phyloP scores from a whole-genome alignment of 495 filamentous ascomycete genomes.

The Cercophora samala region DNA sequence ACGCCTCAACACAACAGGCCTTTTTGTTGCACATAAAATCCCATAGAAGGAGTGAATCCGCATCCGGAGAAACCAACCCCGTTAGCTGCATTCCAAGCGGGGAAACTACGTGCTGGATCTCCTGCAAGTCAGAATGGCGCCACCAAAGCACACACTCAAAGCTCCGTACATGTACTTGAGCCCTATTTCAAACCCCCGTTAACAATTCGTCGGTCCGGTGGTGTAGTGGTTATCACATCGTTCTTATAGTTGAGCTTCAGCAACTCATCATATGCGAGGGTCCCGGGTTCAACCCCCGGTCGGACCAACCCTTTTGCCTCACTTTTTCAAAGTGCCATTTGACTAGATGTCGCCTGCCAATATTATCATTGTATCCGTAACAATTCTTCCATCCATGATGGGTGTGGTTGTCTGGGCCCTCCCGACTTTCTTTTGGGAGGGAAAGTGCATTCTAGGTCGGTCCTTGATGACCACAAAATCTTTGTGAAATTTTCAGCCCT shows the following conservation, averaged over 20 bases:
- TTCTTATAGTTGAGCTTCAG: constrained; percentile 13
- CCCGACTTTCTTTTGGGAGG: not conserved
- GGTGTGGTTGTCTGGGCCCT: not conserved
- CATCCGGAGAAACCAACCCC: not conserved
- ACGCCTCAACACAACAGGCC: not conserved
- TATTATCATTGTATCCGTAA: not conserved
- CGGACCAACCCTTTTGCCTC: constrained; percentile 1
- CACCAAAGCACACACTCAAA: not conserved
- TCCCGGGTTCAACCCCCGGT: constrained; percentile 13
- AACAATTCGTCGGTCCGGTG: constrained; percentile 9
- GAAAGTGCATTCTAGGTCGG: not conserved
- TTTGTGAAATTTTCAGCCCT: no score
- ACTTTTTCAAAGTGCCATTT: not conserved
- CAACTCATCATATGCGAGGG: constrained; percentile 14
- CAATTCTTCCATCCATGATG: not conserved
- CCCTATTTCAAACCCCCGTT: not conserved
- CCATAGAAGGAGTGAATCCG: not conserved
- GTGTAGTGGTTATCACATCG: constrained; percentile 17
- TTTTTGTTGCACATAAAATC: not conserved
- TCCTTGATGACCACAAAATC: not conserved
- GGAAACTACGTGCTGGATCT: not conserved
- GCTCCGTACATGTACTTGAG: not conserved
- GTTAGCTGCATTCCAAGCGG: not conserved
- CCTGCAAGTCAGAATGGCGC: not conserved
- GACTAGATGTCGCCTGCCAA: not conserved